Percentiles rank a stretch among this genome's conserved stretches.
phyloP scores from a whole-genome alignment of 148 eudicot species.

The Camellia sinensis region DNA sequence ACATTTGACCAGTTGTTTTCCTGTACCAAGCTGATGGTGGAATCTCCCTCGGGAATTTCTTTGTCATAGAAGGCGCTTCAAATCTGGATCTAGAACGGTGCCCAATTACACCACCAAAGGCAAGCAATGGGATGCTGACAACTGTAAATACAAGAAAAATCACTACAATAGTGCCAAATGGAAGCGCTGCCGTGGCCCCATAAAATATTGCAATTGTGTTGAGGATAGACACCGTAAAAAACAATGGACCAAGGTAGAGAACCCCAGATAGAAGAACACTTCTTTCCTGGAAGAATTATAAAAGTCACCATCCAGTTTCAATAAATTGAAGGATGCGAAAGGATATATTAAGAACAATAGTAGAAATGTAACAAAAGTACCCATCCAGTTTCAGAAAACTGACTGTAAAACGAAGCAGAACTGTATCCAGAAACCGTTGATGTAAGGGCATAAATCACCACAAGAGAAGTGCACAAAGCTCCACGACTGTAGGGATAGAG shows the following conservation, averaged over 20 bases:
- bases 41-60: slow-evolving; percentile 53
- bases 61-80: slow-evolving; percentile 46
- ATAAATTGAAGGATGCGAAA: neutral
- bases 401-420: slow-evolving; percentile 64
- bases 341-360: neutral
- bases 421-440: slow-evolving; percentile 68
- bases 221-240: slow-evolving; percentile 40
- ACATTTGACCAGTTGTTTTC: slow-evolving; percentile 58
- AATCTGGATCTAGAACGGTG: slow-evolving; percentile 34
- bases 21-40: slow-evolving; percentile 60
- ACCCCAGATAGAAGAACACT: slow-evolving; percentile 56
- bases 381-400: slow-evolving; percentile 66
- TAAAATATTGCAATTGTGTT: slow-evolving; percentile 51
- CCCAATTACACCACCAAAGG: slow-evolving; percentile 67
- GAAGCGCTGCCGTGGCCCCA: slow-evolving; percentile 66
- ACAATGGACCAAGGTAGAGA: slow-evolving; percentile 54
- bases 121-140: slow-evolving; percentile 52
- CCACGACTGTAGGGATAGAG: slow-evolving; percentile 65
- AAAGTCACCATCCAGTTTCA: neutral
- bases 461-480: slow-evolving; percentile 50
- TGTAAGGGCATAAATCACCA: slow-evolving; percentile 53
- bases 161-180: slow-evolving; percentile 61
- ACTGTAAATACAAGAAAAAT: slow-evolving; percentile 41
- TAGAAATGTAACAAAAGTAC: slow-evolving; percentile 28
- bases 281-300: slow-evolving; percentile 50